Evolutionary conservation across 495 filamentous ascomycete genomes (phyloP).

Genomic region (Parathielavia appendiculata): DNA sequence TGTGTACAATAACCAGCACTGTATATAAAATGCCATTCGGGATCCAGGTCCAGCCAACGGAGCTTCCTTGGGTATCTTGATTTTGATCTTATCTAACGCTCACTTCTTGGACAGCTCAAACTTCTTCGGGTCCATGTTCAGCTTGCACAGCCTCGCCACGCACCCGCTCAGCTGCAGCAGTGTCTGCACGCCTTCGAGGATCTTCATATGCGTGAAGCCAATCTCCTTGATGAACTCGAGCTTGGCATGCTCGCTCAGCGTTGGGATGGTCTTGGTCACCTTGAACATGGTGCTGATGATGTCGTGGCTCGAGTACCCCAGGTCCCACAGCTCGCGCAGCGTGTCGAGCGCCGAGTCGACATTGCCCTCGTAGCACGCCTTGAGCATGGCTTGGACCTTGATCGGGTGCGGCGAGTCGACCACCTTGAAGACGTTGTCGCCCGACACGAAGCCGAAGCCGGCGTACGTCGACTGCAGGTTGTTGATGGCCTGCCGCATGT

Average conservation of each 20-base stretch:
- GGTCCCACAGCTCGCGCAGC: slow-evolving; percentile 85
- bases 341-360: slow-evolving; percentile 81
- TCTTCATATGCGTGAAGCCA: slow-evolving; percentile 98
- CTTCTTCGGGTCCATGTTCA: slow-evolving; percentile 91
- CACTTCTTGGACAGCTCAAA: slow-evolving; percentile 55
- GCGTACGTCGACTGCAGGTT: slow-evolving; percentile 92
- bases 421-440: slow-evolving; percentile 97
- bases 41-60: not conserved
- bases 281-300: slow-evolving; percentile 99
- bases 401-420: slow-evolving; percentile 96
- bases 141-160: slow-evolving; percentile 78
- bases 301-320: slow-evolving; percentile 94
- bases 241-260: slow-evolving; percentile 86
- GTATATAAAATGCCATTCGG: not conserved
- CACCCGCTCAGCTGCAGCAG: slow-evolving; percentile 89
- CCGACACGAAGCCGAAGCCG: slow-evolving; percentile 95
- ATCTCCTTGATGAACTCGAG: slow-evolving; percentile 97
- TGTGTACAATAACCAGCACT: not conserved
- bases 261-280: slow-evolving; percentile 90
- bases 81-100: not conserved
- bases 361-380: slow-evolving; percentile 88
- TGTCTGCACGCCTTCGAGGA: slow-evolving; percentile 93
- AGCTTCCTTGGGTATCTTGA: slow-evolving; percentile 13
- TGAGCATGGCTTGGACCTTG: slow-evolving; percentile 97
- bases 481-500: slow-evolving; percentile 99